Percentiles rank a stretch among this genome's conserved stretches.
These are phyloP conservation scores for Triticum dicoccoides DNA, from an alignment of 176 grass and related monocot species.

Conservation along the genomic window DNA sequence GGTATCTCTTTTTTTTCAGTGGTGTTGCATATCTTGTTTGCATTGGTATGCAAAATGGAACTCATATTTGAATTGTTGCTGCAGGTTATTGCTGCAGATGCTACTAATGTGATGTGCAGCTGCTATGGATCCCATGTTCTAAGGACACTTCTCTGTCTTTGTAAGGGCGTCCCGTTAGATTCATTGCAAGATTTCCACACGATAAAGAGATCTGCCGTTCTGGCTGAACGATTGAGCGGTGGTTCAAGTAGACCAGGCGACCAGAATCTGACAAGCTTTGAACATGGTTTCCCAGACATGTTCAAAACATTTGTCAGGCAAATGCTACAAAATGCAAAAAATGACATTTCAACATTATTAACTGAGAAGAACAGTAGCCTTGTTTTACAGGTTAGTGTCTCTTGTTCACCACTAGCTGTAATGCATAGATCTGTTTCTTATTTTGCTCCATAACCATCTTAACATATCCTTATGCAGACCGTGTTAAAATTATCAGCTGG, in stretches of 20 bases:
- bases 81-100: slow-evolving; percentile 67
- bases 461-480: slow-evolving; percentile 44
- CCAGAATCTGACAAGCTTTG: slow-evolving; percentile 37
- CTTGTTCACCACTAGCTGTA: not conserved
- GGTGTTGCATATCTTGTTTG: not conserved
- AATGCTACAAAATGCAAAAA: slow-evolving; percentile 62
- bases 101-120: slow-evolving; percentile 67
- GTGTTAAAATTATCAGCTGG: slow-evolving; percentile 67
- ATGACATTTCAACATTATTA: slow-evolving; percentile 54
- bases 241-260: slow-evolving; percentile 38
- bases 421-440: not conserved
- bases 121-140: slow-evolving; percentile 91
- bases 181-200: slow-evolving; percentile 68
- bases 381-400: slow-evolving; percentile 70
- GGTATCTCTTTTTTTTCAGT: slow-evolving; percentile 35
- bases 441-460: slow-evolving; percentile 11
- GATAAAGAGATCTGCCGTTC: slow-evolving; percentile 66
- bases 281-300: slow-evolving; percentile 48
- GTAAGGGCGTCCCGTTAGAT: slow-evolving; percentile 72
- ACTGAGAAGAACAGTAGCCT: slow-evolving; percentile 85
- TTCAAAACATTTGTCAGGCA: slow-evolving; percentile 71
- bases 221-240: slow-evolving; percentile 66
- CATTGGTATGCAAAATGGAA: not conserved
- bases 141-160: slow-evolving; percentile 82
- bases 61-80: slow-evolving; percentile 19